These are phyloP conservation scores for Aspergillus fumigatus DNA, from an alignment of 2,329 filamentous ascomycete species.

Conservation along the genomic window DNA sequence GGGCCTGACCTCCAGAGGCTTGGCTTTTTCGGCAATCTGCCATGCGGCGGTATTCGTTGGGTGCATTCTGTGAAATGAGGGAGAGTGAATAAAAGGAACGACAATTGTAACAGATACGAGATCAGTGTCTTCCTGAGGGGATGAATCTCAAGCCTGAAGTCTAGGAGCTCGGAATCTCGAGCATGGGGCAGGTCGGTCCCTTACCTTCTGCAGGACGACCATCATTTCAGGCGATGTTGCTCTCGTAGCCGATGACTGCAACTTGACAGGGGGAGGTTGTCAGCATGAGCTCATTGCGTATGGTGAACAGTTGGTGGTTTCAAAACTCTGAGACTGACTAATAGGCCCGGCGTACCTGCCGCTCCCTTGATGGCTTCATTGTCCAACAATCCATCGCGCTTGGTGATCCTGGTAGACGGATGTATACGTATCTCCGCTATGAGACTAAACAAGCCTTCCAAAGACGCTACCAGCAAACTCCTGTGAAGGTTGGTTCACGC, in stretches of 20 bases:
- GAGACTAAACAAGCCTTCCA: background rate
- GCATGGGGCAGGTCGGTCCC: background rate
- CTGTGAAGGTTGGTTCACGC: background rate
- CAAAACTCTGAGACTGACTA: background rate
- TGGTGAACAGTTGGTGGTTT: background rate
- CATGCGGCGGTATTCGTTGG: conserved; percentile 33
- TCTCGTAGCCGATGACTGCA: background rate
- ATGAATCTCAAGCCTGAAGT: too few relatives aligned
- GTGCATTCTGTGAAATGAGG: background rate
- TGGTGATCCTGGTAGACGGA: background rate
- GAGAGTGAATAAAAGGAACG: background rate
- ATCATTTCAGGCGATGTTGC: background rate
- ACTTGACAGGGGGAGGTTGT: background rate
- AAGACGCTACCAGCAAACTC: background rate
- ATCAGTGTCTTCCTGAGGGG: background rate
- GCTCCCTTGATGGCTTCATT: background rate
- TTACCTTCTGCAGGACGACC: too few relatives aligned
- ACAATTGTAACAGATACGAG: background rate
- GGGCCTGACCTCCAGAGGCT: conserved; percentile 29
- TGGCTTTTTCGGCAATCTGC: conserved; percentile 26
- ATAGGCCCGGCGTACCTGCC: background rate
- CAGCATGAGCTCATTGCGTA: background rate
- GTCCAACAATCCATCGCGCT: background rate
- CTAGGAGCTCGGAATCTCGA: background rate
- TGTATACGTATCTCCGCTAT: background rate